Base-by-base conservation (phyloP, 1,284 basidiomycete genomes). In the Cutaneotrichosporon daszewskae region DNA sequence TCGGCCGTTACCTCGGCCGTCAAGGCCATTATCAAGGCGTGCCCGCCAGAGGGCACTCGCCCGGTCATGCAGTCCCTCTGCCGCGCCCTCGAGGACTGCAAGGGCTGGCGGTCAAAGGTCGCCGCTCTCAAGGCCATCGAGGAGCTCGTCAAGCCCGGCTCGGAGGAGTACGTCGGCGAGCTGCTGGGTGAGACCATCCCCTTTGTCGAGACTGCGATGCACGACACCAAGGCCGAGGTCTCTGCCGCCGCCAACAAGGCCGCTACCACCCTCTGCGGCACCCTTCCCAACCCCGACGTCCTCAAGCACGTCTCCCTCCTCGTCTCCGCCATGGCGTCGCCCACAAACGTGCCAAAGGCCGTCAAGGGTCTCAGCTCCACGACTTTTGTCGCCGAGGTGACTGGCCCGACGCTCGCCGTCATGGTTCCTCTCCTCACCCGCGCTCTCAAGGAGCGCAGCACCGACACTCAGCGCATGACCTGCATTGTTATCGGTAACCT, bases 321-420 rank as follows among this genome's bases (percentile, higher is more conserved):
- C 50, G 92, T 98, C 51, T 88, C 87, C 69, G 89, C 89, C 71
- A 98, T 98, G 94, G 81, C 85, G 38, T 83, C 90, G 58, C 88
- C 94, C 5, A 69, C 75, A 40, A 74, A 76, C 32, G 92, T 97
- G 16, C 82, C 91, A 9, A 83, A 84, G 31, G 95, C 91, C 61
- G 92, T 98, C 80, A 98, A 98, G 76, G 82, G 89, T 37, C 78
- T 97, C 9, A 92, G 90, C 7, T 67, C 66, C 45, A 92, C 89
- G 29, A 97, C 94, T 13, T 98, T 96, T 60, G 95, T 98, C 48
- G 88, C 91, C 43, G 94, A 98, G 73, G 91, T 98, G 58, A 96
- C 87, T 25, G 85, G 89, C 1, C 94, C 94, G 13, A 91, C 94
- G 13, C 80, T 98, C 31, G 94, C 95, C 19, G 90, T 98, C 57